A percentile compares a stretch with the other conserved stretches of the same genome.
phyloP scores from a whole-genome alignment of 306 rosid genomes.

The Prunus mira region DNA sequence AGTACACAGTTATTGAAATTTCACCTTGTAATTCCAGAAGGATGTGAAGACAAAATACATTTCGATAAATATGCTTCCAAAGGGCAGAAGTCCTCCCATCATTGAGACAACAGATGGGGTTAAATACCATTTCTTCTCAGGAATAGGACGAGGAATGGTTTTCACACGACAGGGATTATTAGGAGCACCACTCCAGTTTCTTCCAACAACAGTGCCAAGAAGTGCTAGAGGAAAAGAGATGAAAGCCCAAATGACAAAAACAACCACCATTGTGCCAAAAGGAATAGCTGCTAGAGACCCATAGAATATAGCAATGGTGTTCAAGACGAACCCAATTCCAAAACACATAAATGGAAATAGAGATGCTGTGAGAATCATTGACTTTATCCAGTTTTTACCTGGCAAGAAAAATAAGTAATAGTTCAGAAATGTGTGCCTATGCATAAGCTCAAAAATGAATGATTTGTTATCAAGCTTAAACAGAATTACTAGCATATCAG shows the following conservation, averaged over 20 bases:
- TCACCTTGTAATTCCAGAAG: conserved; percentile 95
- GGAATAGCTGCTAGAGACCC: conserved; percentile 99
- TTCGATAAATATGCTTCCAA: conserved; percentile 99
- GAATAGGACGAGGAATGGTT: conserved; percentile 99
- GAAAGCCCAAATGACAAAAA: conserved; percentile 98
- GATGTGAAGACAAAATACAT: conserved; percentile 99
- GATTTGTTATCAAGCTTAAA: conserved; percentile 15
- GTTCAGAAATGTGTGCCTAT: neutral
- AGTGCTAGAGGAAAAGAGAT: conserved; percentile 98
- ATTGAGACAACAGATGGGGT: conserved; percentile 93
- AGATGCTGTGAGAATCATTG: conserved; percentile 97
- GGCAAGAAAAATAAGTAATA: conserved; percentile 11
- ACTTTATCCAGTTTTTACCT: conserved; percentile 98
- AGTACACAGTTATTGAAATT: neutral
- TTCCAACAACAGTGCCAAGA: conserved; percentile 98
- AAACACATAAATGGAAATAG: conserved; percentile 96
- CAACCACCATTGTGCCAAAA: conserved; percentile 96
- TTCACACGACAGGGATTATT: conserved; percentile 98
- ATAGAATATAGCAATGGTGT: conserved; percentile 92
- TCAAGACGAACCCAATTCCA: conserved; percentile 90
- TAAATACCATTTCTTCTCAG: conserved; percentile 99
- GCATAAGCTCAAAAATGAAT: conserved; percentile 14
- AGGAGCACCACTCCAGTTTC: conserved; percentile 99
- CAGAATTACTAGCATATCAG: neutral
- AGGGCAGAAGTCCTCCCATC: conserved; percentile 99